These are phyloP conservation scores for Carex parvula DNA, from an alignment of 176 grass and related monocot species.

Conservation along the genomic window DNA sequence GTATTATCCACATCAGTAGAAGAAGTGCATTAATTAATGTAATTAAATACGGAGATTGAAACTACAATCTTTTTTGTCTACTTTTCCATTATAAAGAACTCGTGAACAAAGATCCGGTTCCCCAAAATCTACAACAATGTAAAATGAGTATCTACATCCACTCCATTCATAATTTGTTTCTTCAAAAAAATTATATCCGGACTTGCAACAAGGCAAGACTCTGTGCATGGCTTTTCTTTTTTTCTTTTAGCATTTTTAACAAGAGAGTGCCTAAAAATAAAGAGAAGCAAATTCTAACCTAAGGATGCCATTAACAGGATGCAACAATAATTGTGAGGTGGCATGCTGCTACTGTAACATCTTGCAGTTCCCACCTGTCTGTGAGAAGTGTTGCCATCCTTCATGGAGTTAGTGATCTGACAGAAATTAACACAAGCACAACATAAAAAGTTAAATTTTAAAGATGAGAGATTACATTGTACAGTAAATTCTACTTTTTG, in stretches of 20 bases:
- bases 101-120: neutral
- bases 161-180: neutral
- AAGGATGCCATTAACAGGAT: slow-evolving; percentile 15
- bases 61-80: neutral
- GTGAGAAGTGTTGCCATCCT: slow-evolving; percentile 27
- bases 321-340: slow-evolving; percentile 25
- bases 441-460: neutral
- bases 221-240: neutral
- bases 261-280: neutral
- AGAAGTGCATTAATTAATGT: neutral
- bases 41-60: neutral
- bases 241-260: neutral
- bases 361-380: slow-evolving; percentile 1
- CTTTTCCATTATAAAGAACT: neutral
- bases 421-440: neutral
- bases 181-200: neutral
- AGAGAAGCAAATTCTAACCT: slow-evolving; percentile 5
- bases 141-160: neutral
- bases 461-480: neutral
- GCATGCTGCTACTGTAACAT: slow-evolving; percentile 39
- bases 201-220: neutral
- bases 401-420: slow-evolving; percentile 7
- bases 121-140: neutral
- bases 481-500: neutral
- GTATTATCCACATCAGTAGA: neutral